Conservation (phyloP, 2,329 filamentous ascomycete genomes). For the Sphaerulina vaccinii region DNA sequence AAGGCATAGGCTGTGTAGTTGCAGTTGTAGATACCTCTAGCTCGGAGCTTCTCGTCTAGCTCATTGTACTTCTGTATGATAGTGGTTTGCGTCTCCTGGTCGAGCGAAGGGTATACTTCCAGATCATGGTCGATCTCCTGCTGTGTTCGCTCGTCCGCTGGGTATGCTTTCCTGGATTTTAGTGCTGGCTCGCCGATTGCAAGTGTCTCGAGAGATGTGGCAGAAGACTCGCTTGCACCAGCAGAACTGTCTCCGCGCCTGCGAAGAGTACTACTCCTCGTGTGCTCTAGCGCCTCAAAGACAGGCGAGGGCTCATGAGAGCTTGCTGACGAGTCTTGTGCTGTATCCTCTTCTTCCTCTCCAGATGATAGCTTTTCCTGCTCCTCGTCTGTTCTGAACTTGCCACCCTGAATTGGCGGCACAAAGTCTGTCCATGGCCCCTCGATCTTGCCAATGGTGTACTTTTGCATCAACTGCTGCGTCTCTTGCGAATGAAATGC, state of each 20-base stretch:
- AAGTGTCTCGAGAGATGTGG: slow-evolving; percentile 60
- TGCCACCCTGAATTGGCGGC: slow-evolving; percentile 87
- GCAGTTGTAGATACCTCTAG: slow-evolving; percentile 78
- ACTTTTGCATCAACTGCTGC: slow-evolving; percentile 71
- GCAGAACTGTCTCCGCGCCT: slow-evolving; percentile 40
- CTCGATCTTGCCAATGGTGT: slow-evolving; percentile 78
- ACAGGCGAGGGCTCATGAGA: slow-evolving; percentile 59
- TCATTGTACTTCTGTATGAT: slow-evolving; percentile 81
- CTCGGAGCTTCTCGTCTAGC: slow-evolving; percentile 68
- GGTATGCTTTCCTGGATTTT: slow-evolving; percentile 39
- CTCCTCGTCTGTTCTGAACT: slow-evolving; percentile 60
- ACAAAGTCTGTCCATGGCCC: slow-evolving; percentile 83
- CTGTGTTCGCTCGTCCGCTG: slow-evolving; percentile 70
- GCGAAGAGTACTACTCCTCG: slow-evolving; percentile 34
- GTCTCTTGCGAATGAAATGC: slow-evolving; percentile 88
- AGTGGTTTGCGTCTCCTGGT: slow-evolving; percentile 67
- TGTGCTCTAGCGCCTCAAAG: slow-evolving; percentile 52
- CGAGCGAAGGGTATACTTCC: slow-evolving; percentile 76
- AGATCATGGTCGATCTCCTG: slow-evolving; percentile 74
- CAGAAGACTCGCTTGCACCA: slow-evolving; percentile 46
- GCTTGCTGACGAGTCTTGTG: slow-evolving; percentile 50
- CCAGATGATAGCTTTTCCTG: slow-evolving; percentile 17
- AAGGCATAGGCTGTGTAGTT: slow-evolving; percentile 76
- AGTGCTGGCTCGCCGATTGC: slow-evolving; percentile 41
- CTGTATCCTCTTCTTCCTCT: slow-evolving; percentile 20